Base-by-base conservation (phyloP, 2,329 filamentous ascomycete species). In the Fusarium protoensiforme region DNA sequence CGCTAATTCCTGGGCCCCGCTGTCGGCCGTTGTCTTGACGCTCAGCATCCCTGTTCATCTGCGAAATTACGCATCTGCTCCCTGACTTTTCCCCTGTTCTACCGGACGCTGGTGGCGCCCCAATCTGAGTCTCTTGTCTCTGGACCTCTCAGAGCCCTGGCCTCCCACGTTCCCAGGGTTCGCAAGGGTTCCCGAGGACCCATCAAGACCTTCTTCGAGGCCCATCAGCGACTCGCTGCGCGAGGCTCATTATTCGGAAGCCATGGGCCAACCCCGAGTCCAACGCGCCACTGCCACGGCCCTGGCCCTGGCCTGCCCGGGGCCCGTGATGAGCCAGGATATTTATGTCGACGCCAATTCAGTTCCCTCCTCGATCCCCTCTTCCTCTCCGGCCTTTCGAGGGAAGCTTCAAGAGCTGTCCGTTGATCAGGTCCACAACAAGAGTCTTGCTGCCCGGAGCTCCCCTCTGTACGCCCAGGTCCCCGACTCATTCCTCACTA, bases 361-460 rank as follows among this genome's bases (percentile, higher is more conserved):
- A 61, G 36, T 18, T 57, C 51, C 62, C 57, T 67, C 64, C 61
- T 71, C 68, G 60, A 72, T 70, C 68, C 59, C 73, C 56, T 75
- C 71, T 60, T 64, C 67, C 48, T 71, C 69, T 64, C 48, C 48
- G 33, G 59, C 65, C 54, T 41, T 68, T 60, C 73, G 71, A 71
- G 67, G 74, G 35, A 68, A 63, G 59, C 78, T 81, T 62, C 74
- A 78, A 59, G 79, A 81, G 64, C 65, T 81, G 43, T 68, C 74
- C 41, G 68, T 77, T 65, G 69, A 68, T 56, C 75, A 78, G 51
- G 67, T 62, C 29, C 75, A 77, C 69, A 81, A 80, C 59, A 75
- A 68, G 60, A 62, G 60, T 65, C 62, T 67, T 75, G 67, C 56
- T 75, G 67, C 56, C 31, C 31, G 58, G 65, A 61, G 56, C 65